Base-by-base conservation (phyloP, 176 grass and related monocot species). In the Phoenix roebelenii region DNA sequence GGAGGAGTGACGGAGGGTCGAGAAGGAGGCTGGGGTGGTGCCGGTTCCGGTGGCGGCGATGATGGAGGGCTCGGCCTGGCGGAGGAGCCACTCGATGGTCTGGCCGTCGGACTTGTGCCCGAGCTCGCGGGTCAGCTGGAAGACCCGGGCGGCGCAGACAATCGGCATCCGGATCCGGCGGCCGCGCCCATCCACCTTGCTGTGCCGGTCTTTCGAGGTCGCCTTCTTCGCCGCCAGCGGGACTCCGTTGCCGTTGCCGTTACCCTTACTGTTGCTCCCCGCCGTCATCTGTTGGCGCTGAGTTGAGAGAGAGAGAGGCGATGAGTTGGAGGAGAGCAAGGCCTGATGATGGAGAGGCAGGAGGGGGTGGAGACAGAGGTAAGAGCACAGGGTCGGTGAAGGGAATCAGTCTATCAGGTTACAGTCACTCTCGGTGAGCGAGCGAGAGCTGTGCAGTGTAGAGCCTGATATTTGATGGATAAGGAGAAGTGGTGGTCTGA, bases 31-130 rank as follows among this genome's bases (percentile, higher is more conserved):
- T 0, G 89, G 89, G 3, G 83, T 81, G 52, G 90, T 95, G 16
- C 90, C 85, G 5, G 90, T 70, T 0, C 85, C 90, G 0, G 90
- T 95, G 29, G 90, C 90, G 55, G 90, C 90, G 73, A 95, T 76
- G 71, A 95, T 95, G 71, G 86, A 89, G 2, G 90, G 90, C 64
- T 95, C 90, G 22, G 85, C 90, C 74, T 95, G 90, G 59, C 90
- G 79, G 29, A 95, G 85, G 15, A 95, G 85, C 90, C 90, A 95
- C 76, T 95, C 90, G 60, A 95, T 95, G 71, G 90, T 95, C 72
- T 95, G 85, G 3, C 90, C 90, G 55, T 95, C 90, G 51, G 90
- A 95, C 70, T 89, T 95, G 79, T 95, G 90, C 3, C 90, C 90
- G 25, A 95, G 90, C 80, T 89, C 90, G 22, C 90, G 82, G n/a